phyloP scores from a whole-genome alignment of 139 green algal genomes.

The Nannochloris sp. region DNA sequence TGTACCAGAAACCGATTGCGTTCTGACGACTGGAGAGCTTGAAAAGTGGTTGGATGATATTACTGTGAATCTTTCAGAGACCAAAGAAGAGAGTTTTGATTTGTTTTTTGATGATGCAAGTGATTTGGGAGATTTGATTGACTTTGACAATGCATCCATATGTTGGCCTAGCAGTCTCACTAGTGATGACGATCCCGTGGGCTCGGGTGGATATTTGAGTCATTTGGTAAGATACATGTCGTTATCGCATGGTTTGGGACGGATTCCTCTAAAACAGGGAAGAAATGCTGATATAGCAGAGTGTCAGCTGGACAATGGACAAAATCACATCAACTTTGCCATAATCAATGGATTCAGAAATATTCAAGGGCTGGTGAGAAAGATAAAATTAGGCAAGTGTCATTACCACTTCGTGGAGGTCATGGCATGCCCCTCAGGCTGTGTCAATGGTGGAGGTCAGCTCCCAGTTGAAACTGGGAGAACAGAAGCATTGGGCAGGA shows the following conservation, averaged over 20 bases:
- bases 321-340: slow-evolving; percentile 46
- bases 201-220: slow-evolving; percentile 81
- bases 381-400: slow-evolving; percentile 65
- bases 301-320: slow-evolving; percentile 36
- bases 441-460: slow-evolving; percentile 93
- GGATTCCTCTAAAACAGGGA: slow-evolving; percentile 42
- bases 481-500: slow-evolving; percentile 4
- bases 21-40: slow-evolving; percentile 82
- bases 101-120: not conserved
- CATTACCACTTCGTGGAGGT: slow-evolving; percentile 92
- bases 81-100: not conserved
- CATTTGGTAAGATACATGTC: slow-evolving; percentile 65
- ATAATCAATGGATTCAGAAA: slow-evolving; percentile 89
- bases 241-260: slow-evolving; percentile 42
- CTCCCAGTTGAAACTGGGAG: slow-evolving; percentile 37
- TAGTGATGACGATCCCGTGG: not conserved
- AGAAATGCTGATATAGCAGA: slow-evolving; percentile 25
- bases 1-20: slow-evolving; percentile 79
- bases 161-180: too few species aligned
- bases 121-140: too few species aligned
- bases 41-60: slow-evolving; percentile 61
- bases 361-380: slow-evolving; percentile 90
- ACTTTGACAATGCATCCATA: too few species aligned
- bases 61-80: not conserved
- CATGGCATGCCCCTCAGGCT: slow-evolving; percentile 91